A percentile compares a stretch with the other conserved stretches of the same genome.
Conservation (phyloP, 208 protist species). For the Tritrichomonas musculus region DNA sequence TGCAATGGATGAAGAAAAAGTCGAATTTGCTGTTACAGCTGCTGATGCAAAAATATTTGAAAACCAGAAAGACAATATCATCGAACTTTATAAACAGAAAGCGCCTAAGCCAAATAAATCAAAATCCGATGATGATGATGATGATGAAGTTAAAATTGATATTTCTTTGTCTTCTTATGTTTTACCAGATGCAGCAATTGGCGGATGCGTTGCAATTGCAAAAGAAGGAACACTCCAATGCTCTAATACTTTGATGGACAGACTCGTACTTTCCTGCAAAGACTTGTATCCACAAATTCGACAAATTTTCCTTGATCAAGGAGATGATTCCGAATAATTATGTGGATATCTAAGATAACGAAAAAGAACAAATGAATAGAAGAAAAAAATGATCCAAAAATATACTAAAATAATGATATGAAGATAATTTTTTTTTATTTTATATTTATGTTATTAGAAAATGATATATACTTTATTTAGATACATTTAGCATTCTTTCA, state of each 20-base stretch:
- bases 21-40: background rate
- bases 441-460: too few species aligned
- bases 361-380: too few species aligned
- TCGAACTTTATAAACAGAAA: background rate
- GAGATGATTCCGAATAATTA: too few species aligned
- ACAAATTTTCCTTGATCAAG: background rate
- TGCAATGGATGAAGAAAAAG: background rate
- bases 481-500: too few species aligned
- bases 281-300: conserved; percentile 7
- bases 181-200: background rate
- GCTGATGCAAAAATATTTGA: background rate
- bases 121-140: too few species aligned
- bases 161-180: background rate
- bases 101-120: too few species aligned
- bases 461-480: too few species aligned
- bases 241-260: background rate
- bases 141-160: background rate
- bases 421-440: too few species aligned
- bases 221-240: background rate
- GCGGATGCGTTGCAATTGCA: background rate
- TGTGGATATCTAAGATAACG: too few species aligned
- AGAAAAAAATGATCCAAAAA: too few species aligned
- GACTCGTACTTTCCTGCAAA: background rate
- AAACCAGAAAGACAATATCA: background rate
- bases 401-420: too few species aligned